A percentile compares a stretch with the other conserved stretches of the same genome.
These are phyloP conservation scores for Calonectria pteridis DNA, from an alignment of 2,329 filamentous ascomycete species.

Conservation along the genomic window DNA sequence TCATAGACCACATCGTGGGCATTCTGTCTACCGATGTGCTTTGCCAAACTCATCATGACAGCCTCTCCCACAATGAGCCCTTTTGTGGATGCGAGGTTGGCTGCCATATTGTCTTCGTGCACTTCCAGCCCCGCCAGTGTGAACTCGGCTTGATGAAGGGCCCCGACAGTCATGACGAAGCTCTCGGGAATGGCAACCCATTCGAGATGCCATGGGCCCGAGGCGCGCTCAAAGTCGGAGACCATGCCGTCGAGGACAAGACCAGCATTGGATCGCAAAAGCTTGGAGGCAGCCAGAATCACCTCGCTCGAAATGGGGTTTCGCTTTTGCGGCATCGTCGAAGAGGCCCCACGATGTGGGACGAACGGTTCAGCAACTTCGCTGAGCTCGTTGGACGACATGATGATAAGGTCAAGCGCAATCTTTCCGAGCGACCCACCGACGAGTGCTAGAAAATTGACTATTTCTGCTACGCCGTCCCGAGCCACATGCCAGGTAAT, in stretches of 20 bases:
- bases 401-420: slow-evolving; percentile 67
- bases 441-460: slow-evolving; percentile 57
- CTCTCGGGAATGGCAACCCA: slow-evolving; percentile 1
- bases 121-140: background rate
- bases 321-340: slow-evolving; percentile 70
- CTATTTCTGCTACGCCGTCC: background rate
- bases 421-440: slow-evolving; percentile 68
- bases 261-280: background rate
- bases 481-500: slow-evolving; percentile 1
- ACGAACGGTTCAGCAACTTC: slow-evolving; percentile 58
- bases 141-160: background rate
- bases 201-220: background rate
- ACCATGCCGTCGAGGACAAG: background rate
- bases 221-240: background rate
- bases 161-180: background rate
- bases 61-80: background rate
- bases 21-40: background rate
- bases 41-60: background rate
- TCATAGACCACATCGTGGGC: background rate
- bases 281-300: slow-evolving; percentile 56
- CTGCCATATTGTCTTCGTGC: background rate
- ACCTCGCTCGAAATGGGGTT: slow-evolving; percentile 71
- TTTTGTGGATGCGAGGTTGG: background rate
- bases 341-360: slow-evolving; percentile 65
- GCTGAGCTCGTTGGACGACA: slow-evolving; percentile 67